A percentile compares a stretch with the other conserved stretches of the same genome.
phyloP scores from a whole-genome alignment of 2,329 filamentous ascomycete species.

The Pestalotiopsis sp. region DNA sequence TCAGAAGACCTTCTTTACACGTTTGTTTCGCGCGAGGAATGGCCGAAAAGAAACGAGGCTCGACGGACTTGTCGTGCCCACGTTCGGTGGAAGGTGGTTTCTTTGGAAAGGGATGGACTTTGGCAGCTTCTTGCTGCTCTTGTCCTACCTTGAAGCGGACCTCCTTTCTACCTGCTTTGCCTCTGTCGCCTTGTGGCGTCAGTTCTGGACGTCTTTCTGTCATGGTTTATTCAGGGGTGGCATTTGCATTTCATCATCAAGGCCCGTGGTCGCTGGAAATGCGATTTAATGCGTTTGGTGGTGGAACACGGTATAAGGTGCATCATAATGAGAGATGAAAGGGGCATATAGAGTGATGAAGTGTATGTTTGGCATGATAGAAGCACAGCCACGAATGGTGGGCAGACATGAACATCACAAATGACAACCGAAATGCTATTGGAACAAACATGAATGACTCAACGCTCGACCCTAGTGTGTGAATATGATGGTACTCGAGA shows the following conservation, averaged over 20 bases:
- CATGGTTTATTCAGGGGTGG: not conserved
- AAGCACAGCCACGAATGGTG: not conserved
- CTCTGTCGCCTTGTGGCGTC: not conserved
- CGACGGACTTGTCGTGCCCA: not conserved
- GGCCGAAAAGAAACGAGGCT: not conserved
- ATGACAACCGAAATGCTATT: conserved; percentile 4
- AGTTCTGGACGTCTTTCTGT: not conserved
- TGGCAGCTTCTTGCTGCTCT: not conserved
- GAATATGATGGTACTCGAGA: too few relatives aligned
- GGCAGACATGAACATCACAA: not conserved
- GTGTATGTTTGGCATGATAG: conserved; percentile 9
- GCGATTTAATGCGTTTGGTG: not conserved
- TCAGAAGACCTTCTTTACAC: not conserved
- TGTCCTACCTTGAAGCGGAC: not conserved
- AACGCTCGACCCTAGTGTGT: too few relatives aligned
- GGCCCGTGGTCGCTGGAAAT: not conserved
- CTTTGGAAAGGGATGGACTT: not conserved
- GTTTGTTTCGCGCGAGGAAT: not conserved
- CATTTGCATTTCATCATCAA: not conserved
- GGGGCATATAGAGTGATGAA: not conserved
- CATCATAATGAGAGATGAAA: conserved; percentile 5
- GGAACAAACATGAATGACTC: not conserved
- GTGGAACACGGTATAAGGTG: conserved; percentile 2
- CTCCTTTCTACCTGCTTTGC: not conserved
- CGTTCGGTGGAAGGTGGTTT: not conserved